These are phyloP conservation scores for Malus hybrid DNA, from an alignment of 331 rosid species.

Conservation along the genomic window DNA sequence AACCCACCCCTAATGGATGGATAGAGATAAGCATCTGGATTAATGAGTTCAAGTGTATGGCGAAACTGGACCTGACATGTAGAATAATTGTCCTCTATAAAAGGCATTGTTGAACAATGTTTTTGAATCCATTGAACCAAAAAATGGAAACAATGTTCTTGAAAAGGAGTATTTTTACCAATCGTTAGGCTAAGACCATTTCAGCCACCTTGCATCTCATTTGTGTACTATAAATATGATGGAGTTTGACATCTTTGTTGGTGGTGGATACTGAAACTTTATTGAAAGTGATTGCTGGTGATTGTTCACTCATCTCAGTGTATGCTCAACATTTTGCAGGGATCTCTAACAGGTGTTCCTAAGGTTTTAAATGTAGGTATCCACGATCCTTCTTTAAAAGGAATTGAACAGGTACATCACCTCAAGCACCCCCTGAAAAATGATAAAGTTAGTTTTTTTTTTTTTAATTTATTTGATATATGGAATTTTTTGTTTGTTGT, in stretches of 20 bases:
- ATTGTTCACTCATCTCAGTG: background rate
- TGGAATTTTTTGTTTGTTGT: background rate
- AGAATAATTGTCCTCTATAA: background rate
- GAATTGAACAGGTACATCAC: conserved; percentile 33
- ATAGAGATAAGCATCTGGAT: background rate
- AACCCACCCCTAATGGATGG: background rate
- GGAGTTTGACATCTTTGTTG: background rate
- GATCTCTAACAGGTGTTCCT: conserved; percentile 34
- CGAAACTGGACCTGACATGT: background rate
- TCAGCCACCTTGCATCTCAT: background rate
- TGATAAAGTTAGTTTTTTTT: background rate
- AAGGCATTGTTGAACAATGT: background rate
- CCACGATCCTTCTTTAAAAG: conserved; percentile 30
- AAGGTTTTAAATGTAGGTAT: conserved; percentile 20
- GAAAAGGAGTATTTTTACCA: background rate
- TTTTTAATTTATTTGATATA: background rate
- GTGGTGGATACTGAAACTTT: background rate
- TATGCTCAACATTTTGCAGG: conserved; percentile 25
- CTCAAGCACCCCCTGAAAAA: background rate
- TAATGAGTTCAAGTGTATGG: background rate
- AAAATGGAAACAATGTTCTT: background rate
- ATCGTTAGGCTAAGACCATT: background rate
- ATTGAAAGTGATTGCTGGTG: background rate
- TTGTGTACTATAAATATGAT: background rate
- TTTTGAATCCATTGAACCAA: background rate